Percentiles rank a stretch among this genome's conserved stretches.
phyloP scores from a whole-genome alignment of 1,284 basidiomycete genomes.

The Cystobasidium slooffiae region DNA sequence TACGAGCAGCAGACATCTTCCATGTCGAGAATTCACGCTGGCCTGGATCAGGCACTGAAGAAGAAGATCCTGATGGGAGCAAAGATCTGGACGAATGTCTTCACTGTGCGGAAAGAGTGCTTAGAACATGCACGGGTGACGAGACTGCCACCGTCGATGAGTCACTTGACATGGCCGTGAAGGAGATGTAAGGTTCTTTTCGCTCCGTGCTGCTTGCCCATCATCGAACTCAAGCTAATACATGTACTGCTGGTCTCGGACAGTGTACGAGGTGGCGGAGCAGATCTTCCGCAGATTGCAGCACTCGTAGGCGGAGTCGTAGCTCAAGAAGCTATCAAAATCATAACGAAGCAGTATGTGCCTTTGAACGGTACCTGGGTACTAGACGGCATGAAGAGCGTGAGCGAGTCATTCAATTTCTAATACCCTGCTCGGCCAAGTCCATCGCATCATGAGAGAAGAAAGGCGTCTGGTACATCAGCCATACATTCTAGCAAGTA shows the following conservation, averaged over 20 bases:
- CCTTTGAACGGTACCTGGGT: constrained; percentile 85
- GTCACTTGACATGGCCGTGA: constrained; percentile 67
- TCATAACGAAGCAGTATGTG: constrained; percentile 93
- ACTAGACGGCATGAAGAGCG: constrained; percentile 75
- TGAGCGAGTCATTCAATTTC: constrained; percentile 31
- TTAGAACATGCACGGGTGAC: constrained; percentile 34
- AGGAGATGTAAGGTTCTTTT: constrained; percentile 72
- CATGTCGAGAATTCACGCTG: constrained; percentile 56
- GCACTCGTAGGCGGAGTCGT: constrained; percentile 91
- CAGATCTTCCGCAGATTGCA: constrained; percentile 88
- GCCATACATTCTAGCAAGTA: not conserved
- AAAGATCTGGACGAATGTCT: constrained; percentile 43
- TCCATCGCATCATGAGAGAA: not conserved
- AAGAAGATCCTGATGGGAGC: constrained; percentile 42
- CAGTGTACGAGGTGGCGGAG: constrained; percentile 37
- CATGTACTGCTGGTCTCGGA: not conserved
- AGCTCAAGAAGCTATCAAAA: constrained; percentile 97
- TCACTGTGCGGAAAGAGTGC: constrained; percentile 24
- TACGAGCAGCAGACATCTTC: constrained; percentile 60
- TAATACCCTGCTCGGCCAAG: not conserved
- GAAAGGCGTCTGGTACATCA: not conserved
- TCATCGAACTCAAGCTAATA: not conserved
- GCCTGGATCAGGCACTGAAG: constrained; percentile 56
- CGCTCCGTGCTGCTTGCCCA: not conserved
- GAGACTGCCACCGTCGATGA: constrained; percentile 27